A percentile compares a stretch with the other conserved stretches of the same genome.
phyloP scores from a whole-genome alignment of 1,139 yeast species.

The Yamadazyma dendronema region DNA sequence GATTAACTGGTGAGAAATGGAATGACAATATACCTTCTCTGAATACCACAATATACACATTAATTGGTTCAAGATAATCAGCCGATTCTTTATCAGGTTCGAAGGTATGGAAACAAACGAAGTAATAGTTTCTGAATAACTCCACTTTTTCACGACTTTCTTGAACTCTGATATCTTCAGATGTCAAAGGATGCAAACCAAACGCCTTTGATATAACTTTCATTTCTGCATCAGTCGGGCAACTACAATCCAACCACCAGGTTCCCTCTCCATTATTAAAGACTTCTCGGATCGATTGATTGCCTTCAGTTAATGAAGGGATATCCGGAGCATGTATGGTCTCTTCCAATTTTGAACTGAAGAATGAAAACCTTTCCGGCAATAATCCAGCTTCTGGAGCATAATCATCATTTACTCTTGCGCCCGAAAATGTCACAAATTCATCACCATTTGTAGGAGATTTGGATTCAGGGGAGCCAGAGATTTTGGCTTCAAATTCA shows the following conservation, averaged over 20 bases:
- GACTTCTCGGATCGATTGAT: conserved; percentile 61
- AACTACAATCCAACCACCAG: conserved; percentile 77
- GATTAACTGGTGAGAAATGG: conserved; percentile 79
- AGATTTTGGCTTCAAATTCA: conserved; percentile 24
- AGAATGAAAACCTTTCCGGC: conserved; percentile 82
- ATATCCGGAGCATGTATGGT: conserved; percentile 89
- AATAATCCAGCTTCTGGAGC: conserved; percentile 9
- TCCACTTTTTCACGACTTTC: conserved; percentile 87
- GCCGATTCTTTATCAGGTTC: conserved; percentile 75
- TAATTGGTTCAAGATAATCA: conserved; percentile 82
- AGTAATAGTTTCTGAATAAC: conserved; percentile 69
- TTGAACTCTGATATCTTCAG: conserved; percentile 82
- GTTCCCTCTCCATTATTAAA: conserved; percentile 62
- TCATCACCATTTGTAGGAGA: conserved; percentile 35
- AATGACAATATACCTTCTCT: conserved; percentile 80
- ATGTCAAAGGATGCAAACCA: conserved; percentile 79
- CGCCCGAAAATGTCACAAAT: conserved; percentile 16
- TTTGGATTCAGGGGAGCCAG: conserved; percentile 11
- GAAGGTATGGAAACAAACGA: conserved; percentile 81
- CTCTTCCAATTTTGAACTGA: conserved; percentile 76
- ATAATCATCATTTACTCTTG: conserved; percentile 8
- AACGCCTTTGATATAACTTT: conserved; percentile 64
- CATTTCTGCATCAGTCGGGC: conserved; percentile 71
- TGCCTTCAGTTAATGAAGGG: conserved; percentile 66
- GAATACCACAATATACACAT: conserved; percentile 85